Conservation (phyloP, 2,329 filamentous ascomycete genomes). For the Alternaria infectoria region DNA sequence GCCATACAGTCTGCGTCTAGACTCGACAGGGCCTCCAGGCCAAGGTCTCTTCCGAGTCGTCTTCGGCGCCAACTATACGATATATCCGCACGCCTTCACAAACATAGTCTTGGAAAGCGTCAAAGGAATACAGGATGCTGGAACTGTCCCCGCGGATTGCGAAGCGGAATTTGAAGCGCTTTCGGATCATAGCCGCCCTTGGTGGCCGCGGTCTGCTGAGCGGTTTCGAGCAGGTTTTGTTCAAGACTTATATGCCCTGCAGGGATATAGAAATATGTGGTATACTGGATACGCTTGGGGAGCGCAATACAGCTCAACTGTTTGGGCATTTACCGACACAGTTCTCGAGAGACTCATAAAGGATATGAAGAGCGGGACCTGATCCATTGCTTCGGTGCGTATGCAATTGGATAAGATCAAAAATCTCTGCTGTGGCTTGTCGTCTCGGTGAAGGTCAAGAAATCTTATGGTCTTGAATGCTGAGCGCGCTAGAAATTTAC, state of each 20-base stretch:
- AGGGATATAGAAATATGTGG: constrained; percentile 27
- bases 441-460: neutral
- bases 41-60: constrained; percentile 21
- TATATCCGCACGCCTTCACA: constrained; percentile 13
- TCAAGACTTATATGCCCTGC: constrained; percentile 25
- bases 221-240: constrained; percentile 24
- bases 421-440: neutral
- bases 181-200: constrained; percentile 22
- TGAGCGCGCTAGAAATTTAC: neutral
- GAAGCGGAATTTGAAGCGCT: constrained; percentile 13
- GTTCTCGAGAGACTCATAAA: constrained; percentile 21
- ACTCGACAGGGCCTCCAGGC: constrained; percentile 24
- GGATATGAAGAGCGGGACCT: neutral
- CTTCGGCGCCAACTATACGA: constrained; percentile 18
- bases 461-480: no score
- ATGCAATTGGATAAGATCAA: neutral
- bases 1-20: constrained; percentile 22
- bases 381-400: neutral
- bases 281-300: constrained; percentile 26
- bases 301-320: constrained; percentile 26
- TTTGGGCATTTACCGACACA: constrained; percentile 30
- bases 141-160: constrained; percentile 15
- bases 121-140: constrained; percentile 7
- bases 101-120: constrained; percentile 3
- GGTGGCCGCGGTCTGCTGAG: constrained; percentile 13